Base-by-base conservation (phyloP, 495 filamentous ascomycete species). In the Aspergillus taichungensis region DNA sequence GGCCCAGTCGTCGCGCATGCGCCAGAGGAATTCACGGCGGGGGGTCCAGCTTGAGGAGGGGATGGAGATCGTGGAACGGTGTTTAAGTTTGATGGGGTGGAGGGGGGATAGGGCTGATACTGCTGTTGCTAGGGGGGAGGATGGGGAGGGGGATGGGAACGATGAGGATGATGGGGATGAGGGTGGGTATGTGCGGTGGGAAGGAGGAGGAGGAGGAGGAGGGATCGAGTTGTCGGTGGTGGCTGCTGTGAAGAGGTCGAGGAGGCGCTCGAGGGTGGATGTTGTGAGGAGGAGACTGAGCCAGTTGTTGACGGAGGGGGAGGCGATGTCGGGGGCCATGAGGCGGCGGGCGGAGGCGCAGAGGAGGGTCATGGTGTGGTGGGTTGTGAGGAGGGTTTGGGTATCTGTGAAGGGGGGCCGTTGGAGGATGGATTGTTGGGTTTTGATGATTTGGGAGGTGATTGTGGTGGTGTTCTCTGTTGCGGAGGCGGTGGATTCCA, bases 351-450 rank as follows among this genome's bases (percentile, higher is more conserved):
- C 52, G 0, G 56, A 53, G 8, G 48, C 40, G 38, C 55, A 58
- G 24, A 64, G 52, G 18, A 60, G 56, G 24, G 51, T 46, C 56
- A 64, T 54, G 43, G 50, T 54, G 40, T 64, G 61, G 35, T 64
- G 59, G 11, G 56, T 60, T 1, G 49, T 51, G 32, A 64, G 31
- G 13, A 64, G 51, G 30, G 55, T 43, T 5, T 49, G 47, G 3
- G 54, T 52, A 30, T 57, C 42, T 24, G 51, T 58, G 34, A 64
- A 64, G 11, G 61, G 61, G 13, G 50, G 44, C n/a, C 47, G 34
- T 32, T 54, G 59, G 8, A 64, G 49, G 34, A 64, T 60, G 12
- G 51, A 43, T 31, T 52, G 52, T 30, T 64, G 58, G 8, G 34
- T 29, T 32, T 33, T 18, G 24, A 31, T 37, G 36, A 14, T 11